Evolutionary conservation across 192 early-diverging fungal species (phyloP).

Genomic region (Umbelopsis sp.): DNA sequence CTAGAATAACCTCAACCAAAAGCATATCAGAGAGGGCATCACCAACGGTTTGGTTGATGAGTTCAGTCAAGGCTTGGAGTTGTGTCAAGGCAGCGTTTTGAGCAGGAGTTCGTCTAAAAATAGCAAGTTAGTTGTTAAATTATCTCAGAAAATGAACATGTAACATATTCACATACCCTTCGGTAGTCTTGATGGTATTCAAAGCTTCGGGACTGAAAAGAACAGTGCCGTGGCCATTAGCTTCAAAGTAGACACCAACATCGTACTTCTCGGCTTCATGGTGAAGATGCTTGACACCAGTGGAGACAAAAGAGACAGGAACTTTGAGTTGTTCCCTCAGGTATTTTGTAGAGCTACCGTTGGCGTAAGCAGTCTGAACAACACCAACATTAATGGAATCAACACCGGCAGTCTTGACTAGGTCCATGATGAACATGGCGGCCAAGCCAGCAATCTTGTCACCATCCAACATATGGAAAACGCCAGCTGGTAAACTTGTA

Average conservation of each 20-base stretch:
- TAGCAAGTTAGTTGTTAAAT: not conserved
- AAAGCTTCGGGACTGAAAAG: slow-evolving; percentile 84
- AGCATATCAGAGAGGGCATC: slow-evolving; percentile 98
- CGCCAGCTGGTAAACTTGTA: slow-evolving; percentile 43
- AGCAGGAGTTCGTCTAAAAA: slow-evolving; percentile 63
- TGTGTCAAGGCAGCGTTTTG: slow-evolving; percentile 77
- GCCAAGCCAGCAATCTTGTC: slow-evolving; percentile 98
- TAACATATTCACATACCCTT: slow-evolving; percentile 50
- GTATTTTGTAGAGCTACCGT: slow-evolving; percentile 94
- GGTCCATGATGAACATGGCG: slow-evolving; percentile 91
- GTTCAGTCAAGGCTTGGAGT: slow-evolving; percentile 82
- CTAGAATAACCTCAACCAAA: slow-evolving; percentile 90
- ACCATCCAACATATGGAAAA: slow-evolving; percentile 94
- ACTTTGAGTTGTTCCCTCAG: slow-evolving; percentile 83
- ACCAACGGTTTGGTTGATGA: slow-evolving; percentile 99
- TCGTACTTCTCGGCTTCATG: slow-evolving; percentile 97
- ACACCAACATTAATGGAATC: slow-evolving; percentile 84
- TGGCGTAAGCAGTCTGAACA: slow-evolving; percentile 99
- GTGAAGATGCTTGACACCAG: slow-evolving; percentile 99
- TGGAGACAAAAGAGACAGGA: slow-evolving; percentile 93
- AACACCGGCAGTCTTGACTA: slow-evolving; percentile 81
- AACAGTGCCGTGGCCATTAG: slow-evolving; percentile 99
- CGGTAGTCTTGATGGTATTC: slow-evolving; percentile 70
- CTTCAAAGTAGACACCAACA: slow-evolving; percentile 99
- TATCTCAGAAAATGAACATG: not conserved